Conservation (phyloP, 352 stramenopile genomes). For the Saprolegnia parasitica region DNA sequence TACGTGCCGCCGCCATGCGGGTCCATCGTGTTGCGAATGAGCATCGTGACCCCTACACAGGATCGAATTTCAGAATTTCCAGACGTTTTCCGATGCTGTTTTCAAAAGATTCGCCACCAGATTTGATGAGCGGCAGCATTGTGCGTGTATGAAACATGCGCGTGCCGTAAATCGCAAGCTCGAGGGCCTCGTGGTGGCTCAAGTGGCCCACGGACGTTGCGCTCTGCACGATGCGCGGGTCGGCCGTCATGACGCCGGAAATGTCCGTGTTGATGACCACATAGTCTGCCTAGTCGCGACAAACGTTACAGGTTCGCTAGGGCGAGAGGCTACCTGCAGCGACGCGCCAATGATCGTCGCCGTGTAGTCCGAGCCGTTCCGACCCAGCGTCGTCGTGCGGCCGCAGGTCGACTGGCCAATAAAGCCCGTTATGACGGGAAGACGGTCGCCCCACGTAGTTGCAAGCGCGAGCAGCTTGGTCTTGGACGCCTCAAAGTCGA, state of each 20-base stretch:
- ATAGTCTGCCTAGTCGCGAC: constrained; percentile 44
- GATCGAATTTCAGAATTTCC: neutral
- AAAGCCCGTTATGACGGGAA: constrained; percentile 78
- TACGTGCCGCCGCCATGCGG: constrained; percentile 72
- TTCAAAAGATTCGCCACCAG: constrained; percentile 23
- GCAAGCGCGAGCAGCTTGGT: constrained; percentile 49
- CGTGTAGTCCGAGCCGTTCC: constrained; percentile 82
- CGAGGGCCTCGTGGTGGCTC: constrained; percentile 75
- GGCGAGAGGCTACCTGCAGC: constrained; percentile 30
- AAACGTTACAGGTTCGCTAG: neutral
- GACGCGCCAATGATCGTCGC: constrained; percentile 71
- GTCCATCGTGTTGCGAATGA: constrained; percentile 83
- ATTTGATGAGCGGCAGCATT: constrained; percentile 81
- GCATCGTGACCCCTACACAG: constrained; percentile 56
- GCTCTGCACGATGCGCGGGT: constrained; percentile 71
- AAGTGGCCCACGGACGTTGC: constrained; percentile 65
- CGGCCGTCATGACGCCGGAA: constrained; percentile 74
- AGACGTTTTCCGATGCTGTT: constrained; percentile 13
- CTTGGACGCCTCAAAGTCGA: constrained; percentile 75
- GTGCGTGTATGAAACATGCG: constrained; percentile 82
- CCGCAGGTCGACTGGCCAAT: constrained; percentile 55
- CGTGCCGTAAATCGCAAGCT: constrained; percentile 75
- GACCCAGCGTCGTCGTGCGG: constrained; percentile 71
- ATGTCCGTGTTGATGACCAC: constrained; percentile 86
- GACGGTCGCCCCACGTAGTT: constrained; percentile 37